Base-by-base conservation (phyloP, 306 rosid genomes). In the Hippophae tibetana region DNA sequence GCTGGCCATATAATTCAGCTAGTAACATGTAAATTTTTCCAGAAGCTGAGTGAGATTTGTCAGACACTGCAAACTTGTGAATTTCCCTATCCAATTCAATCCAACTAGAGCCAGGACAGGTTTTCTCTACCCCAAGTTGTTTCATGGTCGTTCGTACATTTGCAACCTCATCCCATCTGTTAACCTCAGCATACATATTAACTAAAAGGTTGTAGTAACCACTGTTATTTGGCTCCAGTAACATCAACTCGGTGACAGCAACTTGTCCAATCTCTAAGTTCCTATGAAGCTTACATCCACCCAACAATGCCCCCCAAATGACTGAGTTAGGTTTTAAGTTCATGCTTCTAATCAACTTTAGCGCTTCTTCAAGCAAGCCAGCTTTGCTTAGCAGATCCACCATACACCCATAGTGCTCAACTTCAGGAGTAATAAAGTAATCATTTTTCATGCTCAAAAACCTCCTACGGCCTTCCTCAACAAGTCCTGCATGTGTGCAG, bases 331-430 rank as follows among this genome's bases (percentile, higher is more conserved):
- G 79, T 64, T 74, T 70, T 57, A 59, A 41, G 50, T 60, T 11
- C 95, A 86, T 76, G 75, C 80, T 73, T 64, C 63, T 73, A 43
- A 90, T 79, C 61, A 86, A 65, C 70, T 72, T 81, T 52, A 80
- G 52, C 9, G 97, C 95, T 38, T 90, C 88, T 18, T 74, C 81
- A 52, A 90, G 83, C 49, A 86, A 64, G 38, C 95, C 94, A 42
- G 86, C 86, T 68, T 83, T 86, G 78, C 90, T 86, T 72, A 84
- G 70, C 55, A 90, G 76, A 74, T 82, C 90, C 62, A 86, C 77
- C 86, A 90, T 80, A 68, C 95, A 90, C 47, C 95, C 97, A 41
- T 86, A 81, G 79, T 90, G 97, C 61, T 78, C 85, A 41, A 77
- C 74, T 56, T 61, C 63, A 9, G 89, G 95, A 60, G 47, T 26